A percentile compares a stretch with the other conserved stretches of the same genome.
Evolutionary conservation across 208 protist species (phyloP).

Genomic region (Trypanosoma melophagium): DNA sequence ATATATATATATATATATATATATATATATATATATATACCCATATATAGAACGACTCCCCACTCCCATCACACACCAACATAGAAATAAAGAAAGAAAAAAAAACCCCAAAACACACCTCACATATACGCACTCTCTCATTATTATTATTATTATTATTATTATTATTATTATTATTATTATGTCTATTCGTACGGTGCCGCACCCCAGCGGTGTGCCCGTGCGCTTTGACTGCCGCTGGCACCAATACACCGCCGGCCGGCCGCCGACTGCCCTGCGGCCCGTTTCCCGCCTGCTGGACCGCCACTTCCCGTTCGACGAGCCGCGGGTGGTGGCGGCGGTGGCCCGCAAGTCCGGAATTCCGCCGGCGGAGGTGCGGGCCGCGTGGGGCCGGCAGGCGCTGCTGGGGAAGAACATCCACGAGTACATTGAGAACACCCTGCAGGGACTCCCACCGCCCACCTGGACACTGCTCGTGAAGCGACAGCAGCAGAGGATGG

Average conservation of each 20-base stretch:
- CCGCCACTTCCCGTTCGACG: slow-evolving; percentile 85
- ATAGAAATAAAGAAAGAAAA: too few species aligned
- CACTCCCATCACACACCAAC: too few species aligned
- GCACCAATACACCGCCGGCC: slow-evolving; percentile 80
- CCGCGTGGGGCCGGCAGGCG: slow-evolving; percentile 65
- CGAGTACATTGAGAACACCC: slow-evolving; percentile 78
- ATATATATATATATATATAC: too few species aligned
- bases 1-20: too few species aligned
- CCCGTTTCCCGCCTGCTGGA: slow-evolving; percentile 86
- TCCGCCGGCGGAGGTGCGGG: slow-evolving; percentile 52
- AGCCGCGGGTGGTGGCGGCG: slow-evolving; percentile 55
- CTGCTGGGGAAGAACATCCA: slow-evolving; percentile 90
- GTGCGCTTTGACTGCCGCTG: slow-evolving; percentile 79
- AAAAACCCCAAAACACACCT: too few species aligned
- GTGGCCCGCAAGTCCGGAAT: slow-evolving; percentile 75
- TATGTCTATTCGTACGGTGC: slow-evolving; percentile 37
- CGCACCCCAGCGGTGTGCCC: slow-evolving; percentile 61
- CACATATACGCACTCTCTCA: too few species aligned
- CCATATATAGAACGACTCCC: too few species aligned
- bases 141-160: neutral
- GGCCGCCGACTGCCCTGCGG: slow-evolving; percentile 50
- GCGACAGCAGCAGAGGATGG: slow-evolving; percentile 25
- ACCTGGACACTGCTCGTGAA: slow-evolving; percentile 56
- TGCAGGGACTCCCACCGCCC: slow-evolving; percentile 67
- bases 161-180: neutral